Conservation (phyloP, 352 stramenopile genomes). For the Globisporangium barbulae region DNA sequence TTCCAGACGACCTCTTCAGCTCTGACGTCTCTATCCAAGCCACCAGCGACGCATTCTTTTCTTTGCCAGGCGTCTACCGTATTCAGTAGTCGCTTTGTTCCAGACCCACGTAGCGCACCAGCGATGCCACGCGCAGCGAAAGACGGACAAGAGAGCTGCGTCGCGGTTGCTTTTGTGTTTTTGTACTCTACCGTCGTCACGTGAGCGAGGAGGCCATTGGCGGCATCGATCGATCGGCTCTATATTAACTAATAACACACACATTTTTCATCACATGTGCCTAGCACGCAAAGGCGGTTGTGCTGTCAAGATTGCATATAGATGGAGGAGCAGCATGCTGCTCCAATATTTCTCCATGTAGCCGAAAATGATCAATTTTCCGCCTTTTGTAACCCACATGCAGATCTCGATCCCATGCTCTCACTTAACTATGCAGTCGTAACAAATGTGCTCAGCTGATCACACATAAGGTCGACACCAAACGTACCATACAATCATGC, state of each 20-base stretch:
- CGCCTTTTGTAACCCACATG: no score
- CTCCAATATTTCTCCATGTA: no score
- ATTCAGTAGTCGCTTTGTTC: not conserved
- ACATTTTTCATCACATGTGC: not conserved
- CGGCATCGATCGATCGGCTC: not conserved
- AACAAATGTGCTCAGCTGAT: no score
- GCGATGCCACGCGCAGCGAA: not conserved
- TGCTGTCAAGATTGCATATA: not conserved
- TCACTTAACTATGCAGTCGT: no score
- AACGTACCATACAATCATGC: no score
- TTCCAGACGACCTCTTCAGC: not conserved
- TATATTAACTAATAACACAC: conserved; percentile 11
- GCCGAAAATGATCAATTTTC: not conserved
- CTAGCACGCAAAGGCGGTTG: not conserved
- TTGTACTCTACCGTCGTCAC: conserved; percentile 9
- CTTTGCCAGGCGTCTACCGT: not conserved
- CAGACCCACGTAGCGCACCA: no score
- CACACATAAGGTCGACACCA: no score
- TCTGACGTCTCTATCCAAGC: conserved; percentile 9
- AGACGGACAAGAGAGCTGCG: not conserved
- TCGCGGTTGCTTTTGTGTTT: conserved; percentile 6
- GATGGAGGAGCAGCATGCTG: not conserved
- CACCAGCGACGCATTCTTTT: not conserved
- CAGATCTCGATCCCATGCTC: no score
- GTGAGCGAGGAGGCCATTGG: not conserved